Base-by-base conservation (phyloP, 2,329 filamentous ascomycete genomes). In the Aureobasidium pullulans region DNA sequence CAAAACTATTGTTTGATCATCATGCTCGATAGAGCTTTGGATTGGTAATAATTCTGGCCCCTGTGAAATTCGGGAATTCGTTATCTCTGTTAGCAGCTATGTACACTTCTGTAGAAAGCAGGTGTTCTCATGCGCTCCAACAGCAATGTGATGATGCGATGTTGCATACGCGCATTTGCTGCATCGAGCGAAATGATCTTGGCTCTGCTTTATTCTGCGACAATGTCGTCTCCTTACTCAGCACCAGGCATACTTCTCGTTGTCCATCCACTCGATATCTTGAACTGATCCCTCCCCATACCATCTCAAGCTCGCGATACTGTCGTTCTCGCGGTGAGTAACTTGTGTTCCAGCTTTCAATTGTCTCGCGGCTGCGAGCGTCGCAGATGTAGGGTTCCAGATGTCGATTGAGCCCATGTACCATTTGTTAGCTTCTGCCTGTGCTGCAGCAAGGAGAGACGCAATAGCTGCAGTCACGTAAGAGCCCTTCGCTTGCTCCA, bases 161-260 rank as follows among this genome's bases (percentile, higher is more conserved):
- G n/a, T 28, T 3, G 48, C 23, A 6, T 36, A 40, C 34, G 19
- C 29, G 36, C 49, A 37, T 40, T 52, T 52, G 11, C 49, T 42
- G 15, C 10, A 50, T 52, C 37, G 13, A 31, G 28, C n/a, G 13
- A 16, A 8, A 29, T 37, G 16, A 37, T 2, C 5, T 15, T 37
- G 34, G 15, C 34, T 9, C 15, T 15, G 9, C 34, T 37, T 37
- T 15, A 15, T 10, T 5, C 23, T 23, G 23, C 3, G 23, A 23
- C 23, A 23, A n/a, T 43, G 15, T 42, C 28, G 6, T 9, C 16
- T 15, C 15, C 15, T 40, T 16, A 40, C 34, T 60, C 58, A 92
- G 69, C 86, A 90, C 88, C 88, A 93, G 1, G 79, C 87, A 73
- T 83, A 91, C 74, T 90, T 91, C 73, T 92, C 87, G 67, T 88